Percentiles rank a stretch among this genome's conserved stretches.
Evolutionary conservation across 2,329 filamentous ascomycete genomes (phyloP).

Genomic region (Fusarium sp.): DNA sequence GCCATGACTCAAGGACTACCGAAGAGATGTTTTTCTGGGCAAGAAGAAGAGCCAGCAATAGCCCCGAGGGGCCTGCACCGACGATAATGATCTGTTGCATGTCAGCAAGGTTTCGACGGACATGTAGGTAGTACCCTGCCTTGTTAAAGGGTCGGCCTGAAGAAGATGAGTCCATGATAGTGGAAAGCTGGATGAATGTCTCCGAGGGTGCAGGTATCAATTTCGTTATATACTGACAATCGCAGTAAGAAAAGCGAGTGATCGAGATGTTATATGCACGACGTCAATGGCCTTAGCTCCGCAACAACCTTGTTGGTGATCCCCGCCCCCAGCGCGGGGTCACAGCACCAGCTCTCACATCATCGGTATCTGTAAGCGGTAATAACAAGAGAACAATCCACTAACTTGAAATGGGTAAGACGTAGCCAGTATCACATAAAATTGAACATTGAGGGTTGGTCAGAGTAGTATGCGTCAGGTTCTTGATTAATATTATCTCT

Average conservation of each 20-base stretch:
- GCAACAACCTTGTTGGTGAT: neutral
- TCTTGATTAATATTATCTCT: neutral
- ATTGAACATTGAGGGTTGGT: neutral
- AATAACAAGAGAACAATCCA: neutral
- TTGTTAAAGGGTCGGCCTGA: neutral
- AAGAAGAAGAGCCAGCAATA: neutral
- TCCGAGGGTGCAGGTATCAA: no score
- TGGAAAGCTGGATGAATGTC: neutral
- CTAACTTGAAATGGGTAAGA: neutral
- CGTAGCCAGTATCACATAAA: accelerated
- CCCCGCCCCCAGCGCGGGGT: neutral
- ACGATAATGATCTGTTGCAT: conserved; percentile 4
- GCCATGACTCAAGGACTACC: neutral
- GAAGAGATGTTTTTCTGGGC: neutral
- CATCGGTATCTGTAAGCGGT: neutral
- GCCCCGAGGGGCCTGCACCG: neutral
- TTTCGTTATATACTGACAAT: no score
- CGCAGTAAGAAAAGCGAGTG: neutral
- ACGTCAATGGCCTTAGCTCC: neutral
- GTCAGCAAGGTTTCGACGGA: neutral
- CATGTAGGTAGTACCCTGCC: neutral
- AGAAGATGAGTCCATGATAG: neutral
- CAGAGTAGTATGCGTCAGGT: neutral
- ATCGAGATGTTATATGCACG: neutral
- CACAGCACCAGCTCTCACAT: neutral